Evolutionary conservation across 2,329 filamentous ascomycete species (phyloP).

Genomic region (Aspergillus vadensis): DNA sequence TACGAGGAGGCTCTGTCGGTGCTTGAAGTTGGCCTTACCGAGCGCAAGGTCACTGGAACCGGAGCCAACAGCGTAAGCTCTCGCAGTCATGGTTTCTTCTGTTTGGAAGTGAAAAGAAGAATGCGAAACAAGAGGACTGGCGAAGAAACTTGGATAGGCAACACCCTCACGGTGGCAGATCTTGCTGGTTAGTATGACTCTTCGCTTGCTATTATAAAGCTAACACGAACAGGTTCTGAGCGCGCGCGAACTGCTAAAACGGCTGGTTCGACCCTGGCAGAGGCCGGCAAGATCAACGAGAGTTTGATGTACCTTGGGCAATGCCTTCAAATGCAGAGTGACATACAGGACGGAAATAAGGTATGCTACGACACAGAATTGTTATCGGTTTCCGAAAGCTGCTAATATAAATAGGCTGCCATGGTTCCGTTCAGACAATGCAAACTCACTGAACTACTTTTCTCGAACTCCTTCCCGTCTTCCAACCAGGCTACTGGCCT

Average conservation of each 20-base stretch:
- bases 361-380: constrained; percentile 46
- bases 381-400: neutral
- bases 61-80: constrained; percentile 92
- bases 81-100: constrained; percentile 94
- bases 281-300: constrained; percentile 98
- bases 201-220: constrained; percentile 10
- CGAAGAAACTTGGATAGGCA: constrained; percentile 70
- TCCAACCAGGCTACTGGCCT: constrained; percentile 47
- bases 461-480: constrained; percentile 84
- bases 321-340: constrained; percentile 92
- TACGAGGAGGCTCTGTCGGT: constrained; percentile 86
- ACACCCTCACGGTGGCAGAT: constrained; percentile 84
- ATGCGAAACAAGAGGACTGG: constrained; percentile 51
- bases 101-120: constrained; percentile 89
- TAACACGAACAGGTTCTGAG: constrained; percentile 65
- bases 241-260: constrained; percentile 92
- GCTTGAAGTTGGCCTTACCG: constrained; percentile 83
- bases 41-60: constrained; percentile 85
- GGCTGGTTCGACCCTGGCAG: constrained; percentile 84
- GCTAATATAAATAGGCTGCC: constrained; percentile 57
- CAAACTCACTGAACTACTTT: constrained; percentile 80
- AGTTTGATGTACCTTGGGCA: constrained; percentile 98
- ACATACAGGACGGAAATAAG: constrained; percentile 72
- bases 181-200: constrained; percentile 66
- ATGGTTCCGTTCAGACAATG: constrained; percentile 80